Base-by-base conservation (phyloP, 768 basidiomycete species). In the Kwoniella mangroviensis region DNA sequence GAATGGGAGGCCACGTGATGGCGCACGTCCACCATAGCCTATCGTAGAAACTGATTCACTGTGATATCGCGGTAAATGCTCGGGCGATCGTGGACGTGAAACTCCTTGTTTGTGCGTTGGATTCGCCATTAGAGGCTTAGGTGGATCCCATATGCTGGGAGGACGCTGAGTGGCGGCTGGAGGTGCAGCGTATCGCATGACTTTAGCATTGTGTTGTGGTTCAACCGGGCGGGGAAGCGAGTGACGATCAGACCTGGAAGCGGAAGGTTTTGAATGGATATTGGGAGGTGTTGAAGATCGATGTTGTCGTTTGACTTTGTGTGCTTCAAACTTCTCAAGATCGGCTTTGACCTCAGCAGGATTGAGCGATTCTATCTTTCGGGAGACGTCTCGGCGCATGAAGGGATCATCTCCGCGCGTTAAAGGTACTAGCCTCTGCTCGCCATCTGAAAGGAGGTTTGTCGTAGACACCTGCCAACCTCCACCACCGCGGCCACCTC, bases 401-500 rank as follows among this genome's bases (percentile, higher is more conserved):
- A 59, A 41, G 3, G 58, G 55, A 21, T 53, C 26, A 7, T 57
- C 72, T 19, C 54, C 42, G 17, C 61, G 45, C 26, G 68, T 53
- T 7, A 75, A 40, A 11, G 58, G 53, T 1, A 70, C 45, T 13
- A 75, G 51, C 12, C 56, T 40, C 15, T 65, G 49, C 28, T 61
- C 53, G 15, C 63, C 56, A 21, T 67, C 69, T 12, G 74, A 75
- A 21, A 77, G 41, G 21, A 76, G 60, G 42, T 61, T n/a, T 2
- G 63, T 60, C 41, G 65, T 67, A 43, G 70, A 57, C 24, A 76
- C 26, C 10, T 24, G 42, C 78, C 78, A 79, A 9, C 78, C 78
- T 12, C 75, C 78, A 9, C 72, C 78, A 28, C 75, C 78, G 10
- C 66, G 49, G 11, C 75, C 75, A 45, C 56, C 68, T 9, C 74